Percentiles rank a stretch among this genome's conserved stretches.
These are phyloP conservation scores for Leonotis leonurus DNA, from an alignment of 257 asterid species.

Conservation along the genomic window DNA sequence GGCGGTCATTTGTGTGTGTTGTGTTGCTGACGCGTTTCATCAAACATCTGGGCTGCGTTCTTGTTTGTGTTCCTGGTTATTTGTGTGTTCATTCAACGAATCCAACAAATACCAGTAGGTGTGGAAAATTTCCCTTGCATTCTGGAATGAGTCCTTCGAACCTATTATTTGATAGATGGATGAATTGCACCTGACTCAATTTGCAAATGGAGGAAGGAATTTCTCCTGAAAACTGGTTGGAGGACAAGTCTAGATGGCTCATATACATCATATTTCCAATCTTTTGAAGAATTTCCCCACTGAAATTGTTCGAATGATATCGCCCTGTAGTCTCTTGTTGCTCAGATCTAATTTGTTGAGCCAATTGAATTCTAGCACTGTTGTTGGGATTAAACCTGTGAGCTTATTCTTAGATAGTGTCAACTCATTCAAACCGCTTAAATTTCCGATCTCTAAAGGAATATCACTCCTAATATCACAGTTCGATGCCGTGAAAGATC, in stretches of 20 bases:
- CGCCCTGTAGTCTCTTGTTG: not conserved
- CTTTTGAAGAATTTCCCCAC: not conserved
- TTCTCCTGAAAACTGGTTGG: not conserved
- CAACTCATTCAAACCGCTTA: not conserved
- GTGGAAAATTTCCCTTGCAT: too few relatives aligned
- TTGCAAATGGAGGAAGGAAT: too few relatives aligned
- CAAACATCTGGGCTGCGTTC: too few relatives aligned
- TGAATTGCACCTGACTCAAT: too few relatives aligned
- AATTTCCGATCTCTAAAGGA: not conserved
- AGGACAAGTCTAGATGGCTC: not conserved
- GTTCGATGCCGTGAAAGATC: not conserved
- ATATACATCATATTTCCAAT: not conserved
- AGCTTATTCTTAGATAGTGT: not conserved
- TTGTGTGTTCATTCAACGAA: too few relatives aligned
- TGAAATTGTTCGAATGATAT: not conserved
- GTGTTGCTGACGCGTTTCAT: too few relatives aligned
- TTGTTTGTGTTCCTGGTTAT: too few relatives aligned
- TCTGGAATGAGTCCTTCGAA: too few relatives aligned
- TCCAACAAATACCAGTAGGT: too few relatives aligned
- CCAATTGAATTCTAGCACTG: not conserved
- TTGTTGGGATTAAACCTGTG: not conserved
- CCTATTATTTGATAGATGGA: too few relatives aligned
- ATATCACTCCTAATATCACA: constrained; percentile 12
- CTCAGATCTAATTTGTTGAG: not conserved
- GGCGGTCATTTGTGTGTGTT: too few relatives aligned